Evolutionary conservation across 2,329 filamentous ascomycete species (phyloP), one percentile per base, ranked within the genome.

Genomic region (Metarhizium brunneum): DNA sequence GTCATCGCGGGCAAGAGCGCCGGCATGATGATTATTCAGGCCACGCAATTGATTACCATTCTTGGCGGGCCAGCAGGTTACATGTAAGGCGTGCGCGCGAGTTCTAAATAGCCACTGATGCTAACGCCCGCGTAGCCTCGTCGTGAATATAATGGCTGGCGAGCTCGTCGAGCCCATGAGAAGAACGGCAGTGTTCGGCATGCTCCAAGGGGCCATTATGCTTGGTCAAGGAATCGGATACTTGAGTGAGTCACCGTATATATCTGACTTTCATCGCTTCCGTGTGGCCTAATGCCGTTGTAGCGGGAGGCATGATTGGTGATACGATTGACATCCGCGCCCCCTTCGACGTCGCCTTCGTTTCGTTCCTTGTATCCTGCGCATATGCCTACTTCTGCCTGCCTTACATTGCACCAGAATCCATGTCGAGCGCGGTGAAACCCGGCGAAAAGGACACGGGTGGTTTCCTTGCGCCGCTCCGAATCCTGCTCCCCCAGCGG

Each of bases 31-130:
- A 84, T 88, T 32, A 80, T 89, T 35, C 86, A 90, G 66, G 69
- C 70, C 30, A 85, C 81, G 0, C 86, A 90, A 69, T 69, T 85
- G 16, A 84, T 89, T 54, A 87, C 84, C 0, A 73, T 88, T 16
- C 60, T 89, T 2, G 86, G 86, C 0, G 86, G 86, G 0, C 86
- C 86, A 0, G 80, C 80, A 0, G 86, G 86, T 0, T 89, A 88
- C 62, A 77, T 88, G 70, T 75, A 55, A 59, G 71, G 42, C 14
- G 7, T 45, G n/a, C 16, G 42, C 18, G 18, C 42, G 11, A 45
- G 18, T 20, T 18, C 18, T 3, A 38, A 18, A 36, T 38, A 35
- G n/a, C 10, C 6, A 6, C 29, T 4, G 25, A 25, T 4, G 25
- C 25, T 25, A 25, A 25, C 25, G 25, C 25, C 25, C 25, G 25